These are phyloP conservation scores for Stachybotrys chartarum DNA, from an alignment of 2,329 filamentous ascomycete species.

Conservation along the genomic window DNA sequence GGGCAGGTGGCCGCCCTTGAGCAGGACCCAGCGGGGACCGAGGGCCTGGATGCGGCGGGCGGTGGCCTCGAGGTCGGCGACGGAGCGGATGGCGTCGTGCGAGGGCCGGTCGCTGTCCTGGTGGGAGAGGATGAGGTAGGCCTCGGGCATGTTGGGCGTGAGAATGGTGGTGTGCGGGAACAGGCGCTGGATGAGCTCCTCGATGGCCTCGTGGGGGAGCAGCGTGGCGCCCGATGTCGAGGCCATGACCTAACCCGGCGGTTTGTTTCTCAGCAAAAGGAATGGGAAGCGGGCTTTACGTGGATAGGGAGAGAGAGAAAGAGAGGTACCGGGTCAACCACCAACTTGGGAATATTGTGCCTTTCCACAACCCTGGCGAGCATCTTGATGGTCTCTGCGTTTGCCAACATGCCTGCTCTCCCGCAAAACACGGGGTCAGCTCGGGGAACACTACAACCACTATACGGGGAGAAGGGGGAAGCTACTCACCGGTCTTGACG, in stretches of 20 bases:
- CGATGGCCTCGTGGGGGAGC: slow-evolving; percentile 57
- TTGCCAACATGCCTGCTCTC: slow-evolving; percentile 28
- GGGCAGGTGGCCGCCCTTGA: slow-evolving; percentile 90
- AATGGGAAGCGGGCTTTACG: slow-evolving; percentile 1
- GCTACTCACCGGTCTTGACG: slow-evolving; percentile 72
- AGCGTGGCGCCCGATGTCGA: slow-evolving; percentile 71
- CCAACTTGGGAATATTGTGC: slow-evolving; percentile 21
- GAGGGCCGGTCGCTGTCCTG: slow-evolving; percentile 27
- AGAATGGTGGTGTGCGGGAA: slow-evolving; percentile 61
- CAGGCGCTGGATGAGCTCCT: slow-evolving; percentile 49
- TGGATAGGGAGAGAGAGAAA: not conserved
- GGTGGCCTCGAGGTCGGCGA: slow-evolving; percentile 62
- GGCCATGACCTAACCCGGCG: slow-evolving; percentile 69
- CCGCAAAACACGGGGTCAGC: not conserved
- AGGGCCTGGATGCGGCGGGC: slow-evolving; percentile 59
- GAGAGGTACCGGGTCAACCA: slow-evolving; percentile 28
- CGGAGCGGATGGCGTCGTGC: slow-evolving; percentile 35
- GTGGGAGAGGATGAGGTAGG: slow-evolving; percentile 53
- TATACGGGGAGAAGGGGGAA: not conserved
- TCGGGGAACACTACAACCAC: not conserved
- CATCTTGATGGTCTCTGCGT: slow-evolving; percentile 28
- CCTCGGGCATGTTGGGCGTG: slow-evolving; percentile 75
- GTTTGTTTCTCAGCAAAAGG: not conserved
- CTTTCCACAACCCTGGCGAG: slow-evolving; percentile 22
- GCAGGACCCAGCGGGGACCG: slow-evolving; percentile 71